Percentiles rank a stretch among this genome's conserved stretches.
Conservation (phyloP, 2,329 filamentous ascomycete genomes). For the Tolypocladium ophioglossoides region DNA sequence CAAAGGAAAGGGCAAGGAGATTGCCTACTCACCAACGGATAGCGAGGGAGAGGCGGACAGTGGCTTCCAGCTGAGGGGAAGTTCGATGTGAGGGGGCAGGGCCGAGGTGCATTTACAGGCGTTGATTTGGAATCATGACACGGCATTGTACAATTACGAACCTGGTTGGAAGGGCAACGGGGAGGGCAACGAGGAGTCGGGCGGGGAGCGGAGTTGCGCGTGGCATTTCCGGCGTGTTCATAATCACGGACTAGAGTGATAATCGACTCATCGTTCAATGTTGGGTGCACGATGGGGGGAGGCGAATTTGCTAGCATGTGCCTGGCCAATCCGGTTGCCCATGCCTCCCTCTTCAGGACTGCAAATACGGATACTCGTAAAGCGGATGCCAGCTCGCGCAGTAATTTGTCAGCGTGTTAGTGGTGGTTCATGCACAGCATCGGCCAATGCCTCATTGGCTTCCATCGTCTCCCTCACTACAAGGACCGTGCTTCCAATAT, state of each 20-base stretch:
- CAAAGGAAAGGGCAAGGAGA: slow-evolving; percentile 39
- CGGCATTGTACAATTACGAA: not conserved
- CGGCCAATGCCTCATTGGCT: too few relatives aligned
- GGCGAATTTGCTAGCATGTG: too few relatives aligned
- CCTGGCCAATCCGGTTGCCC: too few relatives aligned
- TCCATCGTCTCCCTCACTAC: too few relatives aligned
- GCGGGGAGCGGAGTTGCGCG: not conserved
- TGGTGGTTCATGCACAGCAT: too few relatives aligned
- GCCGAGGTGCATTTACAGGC: not conserved
- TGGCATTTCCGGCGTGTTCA: not conserved
- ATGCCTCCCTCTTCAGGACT: too few relatives aligned
- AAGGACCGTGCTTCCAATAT: too few relatives aligned
- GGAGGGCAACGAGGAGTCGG: not conserved
- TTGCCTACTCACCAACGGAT: slow-evolving; percentile 25
- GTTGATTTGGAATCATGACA: not conserved
- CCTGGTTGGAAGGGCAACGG: not conserved
- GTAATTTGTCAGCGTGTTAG: too few relatives aligned
- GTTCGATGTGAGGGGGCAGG: slow-evolving; percentile 25
- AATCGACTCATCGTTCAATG: not conserved
- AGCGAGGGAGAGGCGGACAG: slow-evolving; percentile 22
- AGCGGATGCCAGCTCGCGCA: too few relatives aligned
- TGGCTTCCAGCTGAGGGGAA: slow-evolving; percentile 22
- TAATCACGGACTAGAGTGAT: not conserved
- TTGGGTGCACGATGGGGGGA: too few relatives aligned
- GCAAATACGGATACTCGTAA: too few relatives aligned